Evolutionary conservation across 768 basidiomycete species (phyloP).

Genomic region (Auricularia auricula-judae): DNA sequence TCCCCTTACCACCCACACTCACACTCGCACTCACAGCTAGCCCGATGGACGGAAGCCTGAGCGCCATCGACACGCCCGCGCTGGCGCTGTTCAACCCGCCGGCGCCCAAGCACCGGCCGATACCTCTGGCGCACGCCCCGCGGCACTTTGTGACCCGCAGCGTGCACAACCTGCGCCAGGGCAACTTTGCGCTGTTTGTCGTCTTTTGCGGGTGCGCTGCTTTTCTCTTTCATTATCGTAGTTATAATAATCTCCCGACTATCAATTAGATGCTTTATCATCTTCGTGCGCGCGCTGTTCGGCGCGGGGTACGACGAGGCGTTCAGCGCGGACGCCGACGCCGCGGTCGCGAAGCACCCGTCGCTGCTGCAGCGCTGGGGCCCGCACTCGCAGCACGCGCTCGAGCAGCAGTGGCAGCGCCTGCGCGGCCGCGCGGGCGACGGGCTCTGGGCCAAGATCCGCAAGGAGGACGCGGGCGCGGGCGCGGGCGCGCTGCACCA

Average conservation of each 20-base stretch:
- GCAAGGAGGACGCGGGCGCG: not conserved
- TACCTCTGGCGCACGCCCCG: not conserved
- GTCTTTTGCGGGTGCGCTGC: not conserved
- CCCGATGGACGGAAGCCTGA: not conserved
- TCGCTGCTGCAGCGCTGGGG: not conserved
- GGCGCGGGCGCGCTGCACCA: not conserved
- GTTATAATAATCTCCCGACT: not conserved
- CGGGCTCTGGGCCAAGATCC: not conserved
- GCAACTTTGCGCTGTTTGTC: not conserved
- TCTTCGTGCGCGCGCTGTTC: constrained; percentile 3
- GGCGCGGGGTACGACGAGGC: constrained; percentile 5
- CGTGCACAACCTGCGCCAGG: not conserved
- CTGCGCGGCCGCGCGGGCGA: not conserved
- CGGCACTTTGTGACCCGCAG: not conserved
- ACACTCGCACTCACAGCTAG: not conserved
- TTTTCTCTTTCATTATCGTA: too few species aligned
- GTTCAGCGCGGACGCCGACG: not conserved
- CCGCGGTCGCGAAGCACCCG: not conserved
- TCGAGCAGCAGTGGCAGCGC: not conserved
- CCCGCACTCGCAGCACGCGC: not conserved
- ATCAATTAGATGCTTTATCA: constrained; percentile 1
- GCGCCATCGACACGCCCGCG: not conserved
- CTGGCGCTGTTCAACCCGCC: not conserved
- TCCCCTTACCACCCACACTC: too few species aligned
- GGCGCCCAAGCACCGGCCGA: not conserved